Conservation (phyloP, 2,329 filamentous ascomycete species). For the Cladosporium halotolerans region DNA sequence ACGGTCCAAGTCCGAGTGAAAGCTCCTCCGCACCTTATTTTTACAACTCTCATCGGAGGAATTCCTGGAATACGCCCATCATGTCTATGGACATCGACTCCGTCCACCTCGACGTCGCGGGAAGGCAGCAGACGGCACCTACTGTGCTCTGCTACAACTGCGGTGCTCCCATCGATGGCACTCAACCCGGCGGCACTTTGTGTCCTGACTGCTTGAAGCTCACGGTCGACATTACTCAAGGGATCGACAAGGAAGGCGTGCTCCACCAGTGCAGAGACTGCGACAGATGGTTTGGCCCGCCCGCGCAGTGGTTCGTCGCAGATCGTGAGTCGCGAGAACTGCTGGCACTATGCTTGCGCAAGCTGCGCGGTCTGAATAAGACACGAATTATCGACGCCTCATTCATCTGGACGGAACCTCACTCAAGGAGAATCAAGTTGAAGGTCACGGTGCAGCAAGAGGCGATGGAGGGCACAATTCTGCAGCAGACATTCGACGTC, state of each 20-base stretch:
- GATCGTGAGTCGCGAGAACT: conserved; percentile 84
- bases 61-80: conserved; percentile 10
- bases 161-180: conserved; percentile 91
- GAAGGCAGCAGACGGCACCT: conserved; percentile 22
- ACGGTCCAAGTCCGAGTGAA: not conserved
- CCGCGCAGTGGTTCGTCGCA: conserved; percentile 78
- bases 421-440: conserved; percentile 85
- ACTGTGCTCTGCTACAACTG: conserved; percentile 98
- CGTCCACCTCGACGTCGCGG: conserved; percentile 21
- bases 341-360: conserved; percentile 82
- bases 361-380: conserved; percentile 77
- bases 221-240: conserved; percentile 85
- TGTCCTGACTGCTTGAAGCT: conserved; percentile 96
- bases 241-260: conserved; percentile 83
- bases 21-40: not conserved
- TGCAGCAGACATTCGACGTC: conserved; percentile 95
- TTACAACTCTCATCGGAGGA: not conserved
- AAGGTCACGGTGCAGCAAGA: conserved; percentile 88
- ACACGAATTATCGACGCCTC: conserved; percentile 91
- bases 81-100: conserved; percentile 36
- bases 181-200: conserved; percentile 73
- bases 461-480: conserved; percentile 57
- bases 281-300: conserved; percentile 86
- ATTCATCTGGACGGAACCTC: conserved; percentile 98
- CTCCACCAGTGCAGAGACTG: conserved; percentile 92